Conservation (phyloP, 345 rosid genomes). For the Capsella bursapastoris region DNA sequence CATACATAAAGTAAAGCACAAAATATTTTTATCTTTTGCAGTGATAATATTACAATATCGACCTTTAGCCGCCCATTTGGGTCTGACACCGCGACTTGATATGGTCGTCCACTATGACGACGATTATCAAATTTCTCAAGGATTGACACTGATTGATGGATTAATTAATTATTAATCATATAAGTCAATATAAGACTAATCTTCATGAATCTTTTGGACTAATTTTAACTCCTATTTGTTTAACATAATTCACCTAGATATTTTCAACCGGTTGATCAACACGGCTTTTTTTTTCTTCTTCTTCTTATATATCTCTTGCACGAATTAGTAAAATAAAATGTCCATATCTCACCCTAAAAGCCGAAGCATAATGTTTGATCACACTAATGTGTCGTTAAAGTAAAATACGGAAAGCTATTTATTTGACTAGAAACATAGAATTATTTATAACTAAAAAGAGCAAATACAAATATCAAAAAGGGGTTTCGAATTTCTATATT, state of each 20-base stretch:
- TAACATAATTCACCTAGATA: background rate
- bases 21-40: background rate
- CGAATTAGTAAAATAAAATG: background rate
- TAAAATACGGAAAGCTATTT: background rate
- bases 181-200: background rate
- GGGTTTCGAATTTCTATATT: constrained; percentile 1
- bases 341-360: background rate
- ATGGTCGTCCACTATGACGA: constrained; percentile 9
- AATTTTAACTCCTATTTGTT: background rate
- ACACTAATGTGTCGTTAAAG: background rate
- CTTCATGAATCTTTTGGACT: background rate
- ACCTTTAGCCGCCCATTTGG: constrained; percentile 11
- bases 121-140: background rate
- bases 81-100: background rate
- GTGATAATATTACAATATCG: constrained; percentile 2
- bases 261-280: background rate
- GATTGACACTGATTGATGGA: background rate
- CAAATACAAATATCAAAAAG: background rate
- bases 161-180: background rate
- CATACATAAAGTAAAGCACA: too few species aligned
- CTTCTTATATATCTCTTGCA: background rate
- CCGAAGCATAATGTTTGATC: background rate
- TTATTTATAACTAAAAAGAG: background rate
- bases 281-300: background rate
- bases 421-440: background rate